Evolutionary conservation across 2,329 filamentous ascomycete genomes (phyloP).

Genomic region (Exophiala sp.): DNA sequence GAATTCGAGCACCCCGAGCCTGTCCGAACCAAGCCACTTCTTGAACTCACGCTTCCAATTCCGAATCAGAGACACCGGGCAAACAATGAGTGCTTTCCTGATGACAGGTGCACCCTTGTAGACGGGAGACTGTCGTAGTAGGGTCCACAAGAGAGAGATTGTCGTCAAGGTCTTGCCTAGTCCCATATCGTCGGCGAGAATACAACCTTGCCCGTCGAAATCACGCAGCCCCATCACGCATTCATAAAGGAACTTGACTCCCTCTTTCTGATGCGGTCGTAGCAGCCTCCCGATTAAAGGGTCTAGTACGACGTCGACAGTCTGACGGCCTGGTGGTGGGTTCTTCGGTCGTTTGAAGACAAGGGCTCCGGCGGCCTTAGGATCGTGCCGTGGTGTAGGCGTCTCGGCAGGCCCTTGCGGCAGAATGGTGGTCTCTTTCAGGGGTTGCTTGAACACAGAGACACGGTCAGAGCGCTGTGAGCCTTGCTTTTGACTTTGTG

Average conservation of each 20-base stretch:
- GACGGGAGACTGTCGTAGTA: slow-evolving; percentile 65
- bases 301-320: slow-evolving; percentile 68
- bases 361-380: slow-evolving; percentile 52
- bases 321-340: slow-evolving; percentile 55
- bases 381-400: slow-evolving; percentile 61
- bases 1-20: slow-evolving; percentile 62
- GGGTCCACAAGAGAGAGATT: slow-evolving; percentile 64
- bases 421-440: slow-evolving; percentile 50
- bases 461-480: slow-evolving; percentile 29
- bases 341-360: slow-evolving; percentile 59
- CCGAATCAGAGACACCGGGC: slow-evolving; percentile 64
- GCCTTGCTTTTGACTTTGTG: slow-evolving; percentile 36
- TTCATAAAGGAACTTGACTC: slow-evolving; percentile 66
- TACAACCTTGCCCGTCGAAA: slow-evolving; percentile 61
- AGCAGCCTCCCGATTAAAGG: slow-evolving; percentile 58
- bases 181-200: slow-evolving; percentile 71
- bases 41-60: slow-evolving; percentile 69
- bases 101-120: slow-evolving; percentile 53
- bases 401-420: slow-evolving; percentile 41
- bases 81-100: slow-evolving; percentile 66
- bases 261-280: slow-evolving; percentile 62
- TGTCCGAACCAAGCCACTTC: slow-evolving; percentile 67
- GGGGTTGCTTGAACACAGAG: slow-evolving; percentile 55
- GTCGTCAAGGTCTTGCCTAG: slow-evolving; percentile 69
- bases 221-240: slow-evolving; percentile 67